These are phyloP conservation scores for Quercus berberidifolia DNA, from an alignment of 306 rosid genomes.

Conservation along the genomic window DNA sequence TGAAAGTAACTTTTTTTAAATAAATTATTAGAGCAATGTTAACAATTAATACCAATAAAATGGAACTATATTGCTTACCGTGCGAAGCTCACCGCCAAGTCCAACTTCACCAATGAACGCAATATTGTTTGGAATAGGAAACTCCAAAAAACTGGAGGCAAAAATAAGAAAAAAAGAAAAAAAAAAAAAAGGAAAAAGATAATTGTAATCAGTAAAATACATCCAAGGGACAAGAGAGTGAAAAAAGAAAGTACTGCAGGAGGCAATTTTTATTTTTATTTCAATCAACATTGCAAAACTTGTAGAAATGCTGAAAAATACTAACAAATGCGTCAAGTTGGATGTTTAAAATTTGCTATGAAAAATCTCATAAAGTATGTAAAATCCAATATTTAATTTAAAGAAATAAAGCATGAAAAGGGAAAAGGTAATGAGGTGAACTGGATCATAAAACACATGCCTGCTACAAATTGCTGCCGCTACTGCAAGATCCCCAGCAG, in stretches of 20 bases:
- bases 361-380: neutral
- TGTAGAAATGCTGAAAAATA: neutral
- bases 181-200: neutral
- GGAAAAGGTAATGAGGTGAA: conserved; percentile 6
- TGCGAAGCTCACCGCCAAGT: conserved; percentile 91
- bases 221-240: neutral
- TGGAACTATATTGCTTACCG: conserved; percentile 44
- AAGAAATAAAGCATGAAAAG: neutral
- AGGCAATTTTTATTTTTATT: neutral
- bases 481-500: conserved; percentile 95
- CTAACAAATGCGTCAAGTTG: neutral
- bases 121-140: conserved; percentile 64
- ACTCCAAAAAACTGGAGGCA: conserved; percentile 76
- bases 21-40: conserved; percentile 10
- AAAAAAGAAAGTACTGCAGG: neutral
- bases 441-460: conserved; percentile 37
- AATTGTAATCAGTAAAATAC: neutral
- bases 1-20: neutral
- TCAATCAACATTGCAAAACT: neutral
- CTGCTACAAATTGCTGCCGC: conserved; percentile 99
- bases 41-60: neutral
- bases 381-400: neutral
- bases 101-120: conserved; percentile 97
- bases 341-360: neutral
- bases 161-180: neutral